A percentile compares a stretch with the other conserved stretches of the same genome.
These are phyloP conservation scores for Aquilaria yunnanensis DNA, from an alignment of 345 rosid species.

Conservation along the genomic window DNA sequence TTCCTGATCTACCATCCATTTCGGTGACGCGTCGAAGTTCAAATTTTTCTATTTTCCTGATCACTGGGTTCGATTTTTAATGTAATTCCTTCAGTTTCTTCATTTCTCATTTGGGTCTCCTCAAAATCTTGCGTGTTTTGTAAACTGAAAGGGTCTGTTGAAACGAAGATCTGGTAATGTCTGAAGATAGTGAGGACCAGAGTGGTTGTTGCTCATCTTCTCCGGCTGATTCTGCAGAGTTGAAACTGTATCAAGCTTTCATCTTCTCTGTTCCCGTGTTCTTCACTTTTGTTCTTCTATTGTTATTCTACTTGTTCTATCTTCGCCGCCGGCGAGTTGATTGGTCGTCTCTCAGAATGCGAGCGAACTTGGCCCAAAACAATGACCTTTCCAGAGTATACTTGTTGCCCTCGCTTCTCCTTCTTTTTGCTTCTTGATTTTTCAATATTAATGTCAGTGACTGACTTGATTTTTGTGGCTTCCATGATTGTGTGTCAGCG, in stretches of 20 bases:
- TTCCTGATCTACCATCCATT: too few relatives aligned
- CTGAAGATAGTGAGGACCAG: slow-evolving; percentile 22
- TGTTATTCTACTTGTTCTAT: slow-evolving; percentile 71
- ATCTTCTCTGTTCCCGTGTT: slow-evolving; percentile 75
- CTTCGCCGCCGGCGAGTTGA: slow-evolving; percentile 68
- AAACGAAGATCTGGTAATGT: slow-evolving; percentile 24
- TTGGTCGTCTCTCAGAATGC: slow-evolving; percentile 61
- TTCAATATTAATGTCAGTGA: background rate
- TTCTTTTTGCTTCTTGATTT: background rate
- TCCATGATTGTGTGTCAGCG: slow-evolving; percentile 17
- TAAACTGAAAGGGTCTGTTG: slow-evolving; percentile 3
- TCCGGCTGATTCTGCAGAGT: slow-evolving; percentile 33
- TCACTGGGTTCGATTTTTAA: background rate
- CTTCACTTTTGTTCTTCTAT: slow-evolving; percentile 66
- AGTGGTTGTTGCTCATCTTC: slow-evolving; percentile 20
- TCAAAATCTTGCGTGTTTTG: background rate
- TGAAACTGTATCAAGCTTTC: slow-evolving; percentile 73
- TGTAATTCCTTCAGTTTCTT: background rate
- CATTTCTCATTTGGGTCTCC: slow-evolving; percentile 13
- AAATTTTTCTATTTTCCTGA: background rate
- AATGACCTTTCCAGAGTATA: slow-evolving; percentile 27
- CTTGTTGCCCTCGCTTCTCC: background rate
- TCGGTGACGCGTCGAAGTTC: too few relatives aligned
- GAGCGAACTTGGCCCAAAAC: slow-evolving; percentile 17
- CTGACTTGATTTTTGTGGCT: background rate